Conservation (phyloP, 306 rosid genomes). For the Citrullus colocynthis region DNA sequence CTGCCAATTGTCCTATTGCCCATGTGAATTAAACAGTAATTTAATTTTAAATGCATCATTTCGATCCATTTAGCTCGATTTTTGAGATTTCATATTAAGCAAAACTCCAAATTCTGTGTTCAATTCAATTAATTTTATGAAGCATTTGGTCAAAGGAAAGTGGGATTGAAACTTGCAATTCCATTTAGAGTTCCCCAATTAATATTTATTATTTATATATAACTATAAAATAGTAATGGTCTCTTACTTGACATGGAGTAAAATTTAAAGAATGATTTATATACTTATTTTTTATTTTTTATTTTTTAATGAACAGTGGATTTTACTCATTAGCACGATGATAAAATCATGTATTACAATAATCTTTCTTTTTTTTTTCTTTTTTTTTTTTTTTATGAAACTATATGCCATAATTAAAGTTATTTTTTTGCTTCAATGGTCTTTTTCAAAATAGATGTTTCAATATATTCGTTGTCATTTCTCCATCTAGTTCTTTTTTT, state of each 20-base stretch:
- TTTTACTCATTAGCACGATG: too few relatives aligned
- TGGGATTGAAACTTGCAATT: constrained; percentile 1
- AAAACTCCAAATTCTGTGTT: background rate
- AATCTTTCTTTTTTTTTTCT: too few relatives aligned
- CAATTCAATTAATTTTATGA: background rate
- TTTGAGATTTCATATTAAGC: background rate
- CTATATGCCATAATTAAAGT: background rate
- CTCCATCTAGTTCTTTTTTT: background rate
- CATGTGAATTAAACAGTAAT: background rate
- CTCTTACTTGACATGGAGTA: background rate
- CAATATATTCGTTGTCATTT: background rate
- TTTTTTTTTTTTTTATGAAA: background rate
- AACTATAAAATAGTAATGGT: background rate
- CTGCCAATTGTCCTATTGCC: background rate
- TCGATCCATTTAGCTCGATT: background rate
- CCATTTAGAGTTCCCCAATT: background rate
- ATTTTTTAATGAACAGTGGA: background rate
- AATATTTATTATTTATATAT: background rate
- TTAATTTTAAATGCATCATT: background rate
- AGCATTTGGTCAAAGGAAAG: background rate
- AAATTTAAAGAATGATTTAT: background rate
- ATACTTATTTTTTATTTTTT: background rate
- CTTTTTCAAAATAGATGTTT: background rate
- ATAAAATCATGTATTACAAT: background rate
- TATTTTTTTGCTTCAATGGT: background rate